Evolutionary conservation across 2,329 filamentous ascomycete species (phyloP), one percentile per base, ranked within the genome.

Genomic region (Cryphonectria naterciae): DNA sequence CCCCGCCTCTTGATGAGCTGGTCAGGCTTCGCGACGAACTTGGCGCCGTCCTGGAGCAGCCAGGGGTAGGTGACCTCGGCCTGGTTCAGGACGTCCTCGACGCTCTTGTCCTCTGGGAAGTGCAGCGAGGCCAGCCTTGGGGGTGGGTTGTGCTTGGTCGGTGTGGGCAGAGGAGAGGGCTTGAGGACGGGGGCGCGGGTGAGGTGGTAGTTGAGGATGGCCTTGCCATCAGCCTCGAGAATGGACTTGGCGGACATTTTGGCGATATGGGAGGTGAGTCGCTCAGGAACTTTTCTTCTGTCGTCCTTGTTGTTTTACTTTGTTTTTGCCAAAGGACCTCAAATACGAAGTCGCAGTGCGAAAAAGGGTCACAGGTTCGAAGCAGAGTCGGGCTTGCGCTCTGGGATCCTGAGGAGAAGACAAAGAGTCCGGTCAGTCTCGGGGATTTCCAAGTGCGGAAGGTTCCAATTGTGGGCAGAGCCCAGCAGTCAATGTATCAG

Each of bases 141-240:
- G 74, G 96, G 91, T 77, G 96, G 86, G 87, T 98, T 98, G 91
- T 99, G 96, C 83, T 90, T 96, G 75, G 92, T 84, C 75, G 93
- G 88, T 76, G 88, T 82, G 77, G 95, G 93, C 70, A 98, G 94
- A 85, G 96, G 94, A 80, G 94, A 95, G 77, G 95, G 93, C 92
- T 98, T 98, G 90, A 99, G 97, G 83, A 97, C 92, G 76, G 94
- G 92, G 77, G 96, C 94, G 82, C 96, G 93, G 79, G 96, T 98
- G 85, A 99, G 94, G 89, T 98, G 96, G 90, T 98, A 99, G 93
- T 98, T 98, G 90, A 99, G 90, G 88, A 99, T 98, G 89, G 96
- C 96, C 93, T 99, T 99, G 90, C 96, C 96, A 87, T 99, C 96
- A 88, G 95, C 95, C 89, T 99, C 96, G 88, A 93, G 86, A 82